Base-by-base conservation (phyloP, 2,329 filamentous ascomycete species). In the Penicillium sp. region DNA sequence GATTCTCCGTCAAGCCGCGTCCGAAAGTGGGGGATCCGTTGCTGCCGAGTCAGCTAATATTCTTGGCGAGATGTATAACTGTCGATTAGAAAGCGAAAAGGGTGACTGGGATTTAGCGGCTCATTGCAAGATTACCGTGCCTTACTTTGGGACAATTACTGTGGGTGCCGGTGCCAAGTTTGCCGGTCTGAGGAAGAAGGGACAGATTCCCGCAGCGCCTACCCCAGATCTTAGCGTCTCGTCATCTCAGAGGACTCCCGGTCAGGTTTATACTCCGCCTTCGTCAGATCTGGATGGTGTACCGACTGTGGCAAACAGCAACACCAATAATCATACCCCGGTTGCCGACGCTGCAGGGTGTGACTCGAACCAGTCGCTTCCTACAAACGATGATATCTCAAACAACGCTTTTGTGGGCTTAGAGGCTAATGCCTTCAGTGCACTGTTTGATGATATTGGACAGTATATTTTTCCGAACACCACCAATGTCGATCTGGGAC, bases 71-170 rank as follows among this genome's bases (percentile, higher is more conserved):
- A 70, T 81, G 3, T 65, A 66, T 6, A 46, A 58, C 7, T 46
- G 19, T 37, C 39, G 43, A 27, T 47, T 43, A 11, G 13, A 35
- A 11, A 11, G 29, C 4, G 42, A 35, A n/a, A 35, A 31, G 37
- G 27, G 33, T 9, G 11, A 33, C 14, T 45, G 50, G 27, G 11
- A 35, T 3, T 14, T 39, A 33, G 22, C 19, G 6, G 4, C 21
- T 8, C 68, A 62, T 5, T 78, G 73, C 60, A 76, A 77, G 61
- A 72, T 78, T 19, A 73, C 74, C 5, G 74, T 81, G 22, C 78
- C 78, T 2, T 80, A 77, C 56, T 79, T 80, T 68, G 76, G 82
- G 22, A 79, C 73, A 10, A 72, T 78, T 33, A 69, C 70, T 9
- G 68, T 78, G 8, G 69, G 71, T 7, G 65, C 68, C 5, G 73